A percentile compares a stretch with the other conserved stretches of the same genome.
phyloP scores from a whole-genome alignment of 306 rosid species.

The Rosa persica region DNA sequence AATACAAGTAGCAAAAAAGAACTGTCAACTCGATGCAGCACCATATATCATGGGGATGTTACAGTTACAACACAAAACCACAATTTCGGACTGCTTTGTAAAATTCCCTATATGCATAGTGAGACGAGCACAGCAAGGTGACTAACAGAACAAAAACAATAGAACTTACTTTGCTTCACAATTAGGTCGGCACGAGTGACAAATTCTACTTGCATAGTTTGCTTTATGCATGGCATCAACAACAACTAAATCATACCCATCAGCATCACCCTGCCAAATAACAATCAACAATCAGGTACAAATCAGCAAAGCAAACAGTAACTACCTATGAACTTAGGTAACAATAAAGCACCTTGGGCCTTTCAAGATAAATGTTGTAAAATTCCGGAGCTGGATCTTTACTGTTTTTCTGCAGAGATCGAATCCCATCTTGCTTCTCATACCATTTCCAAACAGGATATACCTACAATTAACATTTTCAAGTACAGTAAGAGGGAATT shows the following conservation, averaged over 20 bases:
- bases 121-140: background rate
- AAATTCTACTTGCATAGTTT: conserved; percentile 95
- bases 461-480: conserved; percentile 49
- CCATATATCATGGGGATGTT: background rate
- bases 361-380: conserved; percentile 93
- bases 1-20: background rate
- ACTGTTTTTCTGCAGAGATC: conserved; percentile 85
- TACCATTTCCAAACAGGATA: conserved; percentile 99
- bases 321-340: conserved; percentile 25
- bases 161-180: conserved; percentile 95
- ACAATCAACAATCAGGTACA: conserved; percentile 10
- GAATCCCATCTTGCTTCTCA: conserved; percentile 98
- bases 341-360: conserved; percentile 79
- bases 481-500: background rate
- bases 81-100: background rate
- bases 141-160: background rate
- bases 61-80: background rate
- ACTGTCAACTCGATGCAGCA: background rate
- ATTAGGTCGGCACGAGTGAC: conserved; percentile 97
- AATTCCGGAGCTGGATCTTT: conserved; percentile 98
- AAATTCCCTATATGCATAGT: background rate
- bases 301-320: conserved; percentile 14
- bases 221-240: conserved; percentile 99
- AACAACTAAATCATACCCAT: conserved; percentile 94
- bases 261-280: conserved; percentile 87